phyloP scores from a whole-genome alignment of 768 basidiomycete species.

The Imleria badia region DNA sequence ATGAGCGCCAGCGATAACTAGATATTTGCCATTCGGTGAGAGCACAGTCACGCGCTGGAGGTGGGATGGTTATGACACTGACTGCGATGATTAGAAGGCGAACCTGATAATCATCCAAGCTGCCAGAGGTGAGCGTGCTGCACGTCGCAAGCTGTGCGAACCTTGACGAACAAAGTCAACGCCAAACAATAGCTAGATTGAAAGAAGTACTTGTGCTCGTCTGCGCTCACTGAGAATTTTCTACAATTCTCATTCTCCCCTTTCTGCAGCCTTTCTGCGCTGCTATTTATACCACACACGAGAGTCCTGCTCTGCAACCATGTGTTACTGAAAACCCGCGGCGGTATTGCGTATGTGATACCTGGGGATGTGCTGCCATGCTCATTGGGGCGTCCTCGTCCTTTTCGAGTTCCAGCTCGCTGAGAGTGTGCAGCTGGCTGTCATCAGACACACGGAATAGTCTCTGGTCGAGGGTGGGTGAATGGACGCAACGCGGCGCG shows the following conservation, averaged over 20 bases:
- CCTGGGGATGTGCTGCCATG: constrained; percentile 68
- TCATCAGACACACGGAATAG: constrained; percentile 61
- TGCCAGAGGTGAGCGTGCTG: constrained; percentile 60
- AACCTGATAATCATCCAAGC: constrained; percentile 85
- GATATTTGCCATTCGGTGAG: constrained; percentile 61
- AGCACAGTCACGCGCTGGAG: constrained; percentile 80
- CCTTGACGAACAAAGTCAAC: constrained; percentile 18
- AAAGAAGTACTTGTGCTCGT: constrained; percentile 55
- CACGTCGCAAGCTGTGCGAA: constrained; percentile 38
- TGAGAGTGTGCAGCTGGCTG: constrained; percentile 51
- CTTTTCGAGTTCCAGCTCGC: constrained; percentile 72
- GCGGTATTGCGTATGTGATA: constrained; percentile 28
- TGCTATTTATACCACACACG: constrained; percentile 87
- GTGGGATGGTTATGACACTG: constrained; percentile 6
- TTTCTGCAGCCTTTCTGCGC: constrained; percentile 55
- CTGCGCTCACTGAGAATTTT: constrained; percentile 48
- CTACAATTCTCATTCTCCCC: constrained; percentile 87
- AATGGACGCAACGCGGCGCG: background rate
- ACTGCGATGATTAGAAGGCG: background rate
- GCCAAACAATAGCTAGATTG: background rate
- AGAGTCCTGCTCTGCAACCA: constrained; percentile 47
- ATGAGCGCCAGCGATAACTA: constrained; percentile 73
- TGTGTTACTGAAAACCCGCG: background rate
- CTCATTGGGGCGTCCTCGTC: constrained; percentile 98
- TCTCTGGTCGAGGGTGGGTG: constrained; percentile 44